Base-by-base conservation (phyloP, 176 grass and related monocot species). In the Leersia perrieri region DNA sequence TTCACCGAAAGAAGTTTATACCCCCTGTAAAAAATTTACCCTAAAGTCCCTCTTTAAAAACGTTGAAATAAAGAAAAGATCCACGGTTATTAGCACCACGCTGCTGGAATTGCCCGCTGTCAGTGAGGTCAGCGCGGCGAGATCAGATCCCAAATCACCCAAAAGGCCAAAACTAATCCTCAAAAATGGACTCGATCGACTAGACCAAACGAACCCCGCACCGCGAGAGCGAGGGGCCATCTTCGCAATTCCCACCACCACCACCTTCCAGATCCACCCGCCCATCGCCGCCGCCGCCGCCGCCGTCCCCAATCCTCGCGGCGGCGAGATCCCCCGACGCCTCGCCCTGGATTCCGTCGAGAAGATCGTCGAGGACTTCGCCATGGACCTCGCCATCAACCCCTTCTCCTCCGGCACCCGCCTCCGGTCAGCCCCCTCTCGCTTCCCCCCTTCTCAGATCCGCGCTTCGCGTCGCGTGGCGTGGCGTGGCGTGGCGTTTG, bases 361-460 rank as follows among this genome's bases (percentile, higher is more conserved):
- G 77, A 78, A 77, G 83, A 86, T 85, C 82, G 70, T 88, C 60
- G 80, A 82, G 83, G 83, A 82, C 55, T 75, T 88, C 74, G 55
- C 90, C 72, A 62, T 82, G 86, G 88, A 91, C 87, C 86, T 89
- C 73, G 68, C 95, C 71, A 93, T 98, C 84, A 98, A 98, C 81
- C 95, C 95, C 86, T 98, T 95, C 92, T 98, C 95, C 27, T 93
- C 95, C 57, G 95, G 92, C 63, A 98, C 95, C 26, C 95, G 92
- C 74, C 90, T 98, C 82, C 89, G 95, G 95, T 98, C 38, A 83
- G 92, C 67, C 39, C 4, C 23, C 1, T 12, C 3, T 20, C 10
- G 23, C 23, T 0, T 11, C 49, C 82, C 7, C 82, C 7, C 18
- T 8, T 2, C 33, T 33, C 14, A 42, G 83, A 90, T 90, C 88